phyloP scores from a whole-genome alignment of 768 basidiomycete species.

The Cystofilobasidium bisporidii region DNA sequence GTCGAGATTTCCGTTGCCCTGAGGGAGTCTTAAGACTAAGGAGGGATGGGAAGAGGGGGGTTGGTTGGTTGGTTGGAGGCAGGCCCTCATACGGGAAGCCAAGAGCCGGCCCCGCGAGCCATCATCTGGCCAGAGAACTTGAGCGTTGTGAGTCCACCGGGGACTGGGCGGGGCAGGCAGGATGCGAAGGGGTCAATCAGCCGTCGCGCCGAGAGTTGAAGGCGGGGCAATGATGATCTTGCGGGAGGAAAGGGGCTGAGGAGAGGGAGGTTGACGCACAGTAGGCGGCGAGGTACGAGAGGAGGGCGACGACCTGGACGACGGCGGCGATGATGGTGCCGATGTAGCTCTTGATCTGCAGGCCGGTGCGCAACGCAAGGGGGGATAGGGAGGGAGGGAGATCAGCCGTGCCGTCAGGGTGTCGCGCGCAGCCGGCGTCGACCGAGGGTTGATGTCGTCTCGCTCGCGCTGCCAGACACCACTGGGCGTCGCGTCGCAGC shows the following conservation, averaged over 20 bases:
- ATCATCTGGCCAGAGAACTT: conserved; percentile 51
- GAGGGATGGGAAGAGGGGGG: too few species aligned
- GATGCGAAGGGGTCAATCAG: too few species aligned
- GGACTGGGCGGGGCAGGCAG: conserved; percentile 43
- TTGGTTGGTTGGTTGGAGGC: too few species aligned
- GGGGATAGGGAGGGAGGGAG: neutral
- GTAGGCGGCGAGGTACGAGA: conserved; percentile 85
- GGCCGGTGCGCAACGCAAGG: neutral
- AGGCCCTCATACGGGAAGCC: conserved; percentile 59
- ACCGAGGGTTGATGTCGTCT: too few species aligned
- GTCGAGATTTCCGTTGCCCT: too few species aligned
- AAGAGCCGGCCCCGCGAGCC: conserved; percentile 68
- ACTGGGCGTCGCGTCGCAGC: too few species aligned
- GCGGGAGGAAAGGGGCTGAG: neutral
- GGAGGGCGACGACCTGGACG: conserved; percentile 68
- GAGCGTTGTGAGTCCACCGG: conserved; percentile 52
- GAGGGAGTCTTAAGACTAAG: too few species aligned
- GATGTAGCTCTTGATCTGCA: conserved; percentile 68
- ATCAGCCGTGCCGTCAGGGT: neutral
- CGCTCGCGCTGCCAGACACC: too few species aligned
- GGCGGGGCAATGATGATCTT: neutral
- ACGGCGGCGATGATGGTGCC: conserved; percentile 74
- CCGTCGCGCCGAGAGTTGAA: neutral
- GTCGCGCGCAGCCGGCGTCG: too few species aligned
- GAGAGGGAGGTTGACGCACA: conserved; percentile 37